Percentiles rank a stretch among this genome's conserved stretches.
phyloP scores from a whole-genome alignment of 1,284 basidiomycete species.

The Irpex sp. region DNA sequence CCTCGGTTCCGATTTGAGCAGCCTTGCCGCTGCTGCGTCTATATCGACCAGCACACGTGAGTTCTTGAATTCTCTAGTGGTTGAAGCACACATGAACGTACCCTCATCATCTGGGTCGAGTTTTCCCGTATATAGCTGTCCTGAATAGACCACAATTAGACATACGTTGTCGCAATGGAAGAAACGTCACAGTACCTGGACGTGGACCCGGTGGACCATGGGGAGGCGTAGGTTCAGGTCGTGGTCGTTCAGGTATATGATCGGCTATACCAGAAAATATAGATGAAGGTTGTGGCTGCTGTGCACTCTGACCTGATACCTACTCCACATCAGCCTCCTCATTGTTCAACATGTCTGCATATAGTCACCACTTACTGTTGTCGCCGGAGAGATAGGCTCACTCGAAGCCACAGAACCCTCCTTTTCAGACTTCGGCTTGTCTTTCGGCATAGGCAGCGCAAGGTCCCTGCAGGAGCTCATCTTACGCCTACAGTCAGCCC shows the following conservation, averaged over 20 bases:
- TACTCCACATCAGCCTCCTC: background rate
- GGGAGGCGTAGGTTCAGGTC: background rate
- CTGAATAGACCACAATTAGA: background rate
- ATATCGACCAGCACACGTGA: background rate
- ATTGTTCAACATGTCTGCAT: background rate
- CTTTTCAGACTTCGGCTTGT: background rate
- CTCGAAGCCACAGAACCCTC: background rate
- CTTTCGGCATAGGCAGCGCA: slow-evolving; percentile 18
- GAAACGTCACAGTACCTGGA: background rate
- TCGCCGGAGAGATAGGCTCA: background rate
- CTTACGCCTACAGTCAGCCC: slow-evolving; percentile 13
- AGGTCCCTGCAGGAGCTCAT: slow-evolving; percentile 18
- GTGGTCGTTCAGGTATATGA: background rate
- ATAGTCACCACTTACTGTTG: background rate
- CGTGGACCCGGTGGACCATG: background rate
- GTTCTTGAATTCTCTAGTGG: background rate
- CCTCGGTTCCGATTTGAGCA: background rate
- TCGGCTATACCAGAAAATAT: background rate
- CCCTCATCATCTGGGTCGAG: slow-evolving; percentile 26
- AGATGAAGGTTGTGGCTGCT: background rate
- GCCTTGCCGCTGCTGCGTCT: background rate
- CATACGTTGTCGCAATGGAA: background rate
- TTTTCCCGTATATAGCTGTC: slow-evolving; percentile 15
- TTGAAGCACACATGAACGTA: background rate
- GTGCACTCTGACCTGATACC: background rate